Conservation (phyloP, 164 flowering plant genomes). For the Nelumbo lutea region DNA sequence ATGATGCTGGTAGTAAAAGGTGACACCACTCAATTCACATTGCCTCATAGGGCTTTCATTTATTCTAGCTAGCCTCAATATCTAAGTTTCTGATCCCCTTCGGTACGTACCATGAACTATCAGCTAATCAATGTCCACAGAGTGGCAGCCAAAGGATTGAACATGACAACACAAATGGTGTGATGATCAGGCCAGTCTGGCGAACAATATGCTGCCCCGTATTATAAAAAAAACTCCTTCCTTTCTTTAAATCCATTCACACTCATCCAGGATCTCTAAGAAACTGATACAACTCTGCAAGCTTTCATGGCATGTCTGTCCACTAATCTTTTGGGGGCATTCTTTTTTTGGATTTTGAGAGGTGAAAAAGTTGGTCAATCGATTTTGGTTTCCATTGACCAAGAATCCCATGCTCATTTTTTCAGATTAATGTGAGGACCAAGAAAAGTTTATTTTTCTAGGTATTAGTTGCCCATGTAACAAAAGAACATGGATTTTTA, state of each 20-base stretch:
- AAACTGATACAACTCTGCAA: not conserved
- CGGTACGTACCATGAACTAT: not conserved
- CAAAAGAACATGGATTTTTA: no score
- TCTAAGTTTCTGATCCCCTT: constrained; percentile 2
- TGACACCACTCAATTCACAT: constrained; percentile 31
- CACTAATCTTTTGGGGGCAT: not conserved
- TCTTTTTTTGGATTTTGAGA: no score
- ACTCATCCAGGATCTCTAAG: not conserved
- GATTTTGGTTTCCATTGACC: no score
- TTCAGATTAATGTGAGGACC: no score
- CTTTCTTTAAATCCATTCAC: not conserved
- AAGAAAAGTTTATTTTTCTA: no score
- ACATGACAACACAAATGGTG: no score
- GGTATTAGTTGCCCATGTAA: no score
- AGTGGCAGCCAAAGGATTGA: constrained; percentile 15
- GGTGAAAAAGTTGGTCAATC: no score
- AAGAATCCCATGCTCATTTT: no score
- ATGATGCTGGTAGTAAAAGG: constrained; percentile 56
- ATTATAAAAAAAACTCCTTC: no score
- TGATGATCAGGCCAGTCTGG: no score
- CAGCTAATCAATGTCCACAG: constrained; percentile 11
- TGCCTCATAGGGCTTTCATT: constrained; percentile 8
- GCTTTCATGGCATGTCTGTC: constrained; percentile 16
- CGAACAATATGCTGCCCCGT: no score
- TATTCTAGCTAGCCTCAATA: not conserved